A percentile compares a stretch with the other conserved stretches of the same genome.
phyloP scores from a whole-genome alignment of 805 yeast species.

The Candida loeiensis region DNA sequence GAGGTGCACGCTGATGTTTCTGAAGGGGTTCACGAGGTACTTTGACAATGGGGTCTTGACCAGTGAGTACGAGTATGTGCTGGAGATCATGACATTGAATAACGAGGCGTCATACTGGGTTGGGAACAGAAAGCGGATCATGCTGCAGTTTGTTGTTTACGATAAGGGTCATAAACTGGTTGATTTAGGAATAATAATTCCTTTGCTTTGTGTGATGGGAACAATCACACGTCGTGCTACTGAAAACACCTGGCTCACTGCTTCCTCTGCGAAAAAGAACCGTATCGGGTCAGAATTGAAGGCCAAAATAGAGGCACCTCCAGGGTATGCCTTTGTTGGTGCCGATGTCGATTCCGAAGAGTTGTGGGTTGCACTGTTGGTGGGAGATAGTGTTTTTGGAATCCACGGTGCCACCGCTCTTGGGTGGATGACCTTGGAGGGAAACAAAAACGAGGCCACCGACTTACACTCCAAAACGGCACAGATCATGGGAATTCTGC shows the following conservation, averaged over 20 bases:
- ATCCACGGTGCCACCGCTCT: constrained; percentile 94
- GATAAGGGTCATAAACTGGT: not conserved
- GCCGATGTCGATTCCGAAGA: constrained; percentile 99
- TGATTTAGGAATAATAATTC: constrained; percentile 66
- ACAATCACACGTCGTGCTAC: constrained; percentile 95
- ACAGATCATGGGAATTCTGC: constrained; percentile 75
- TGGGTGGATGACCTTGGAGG: constrained; percentile 99
- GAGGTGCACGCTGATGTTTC: constrained; percentile 71
- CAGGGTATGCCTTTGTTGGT: constrained; percentile 89
- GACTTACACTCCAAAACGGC: constrained; percentile 96
- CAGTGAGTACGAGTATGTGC: constrained; percentile 70
- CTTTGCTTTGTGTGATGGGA: constrained; percentile 88
- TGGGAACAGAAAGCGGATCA: constrained; percentile 80
- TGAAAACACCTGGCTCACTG: constrained; percentile 96
- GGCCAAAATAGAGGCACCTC: constrained; percentile 80
- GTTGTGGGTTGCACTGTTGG: constrained; percentile 93
- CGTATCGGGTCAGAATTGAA: constrained; percentile 93
- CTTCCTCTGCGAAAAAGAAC: constrained; percentile 83
- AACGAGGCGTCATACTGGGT: constrained; percentile 90
- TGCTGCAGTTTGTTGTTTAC: constrained; percentile 80
- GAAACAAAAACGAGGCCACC: constrained; percentile 85
- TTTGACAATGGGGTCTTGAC: constrained; percentile 73
- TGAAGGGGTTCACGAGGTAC: constrained; percentile 66
- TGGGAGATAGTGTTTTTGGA: constrained; percentile 87
- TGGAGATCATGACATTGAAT: constrained; percentile 72